Evolutionary conservation across 352 stramenopile genomes (phyloP), one percentile per base, ranked within the genome.

Genomic region (Lagenidium giganteum): DNA sequence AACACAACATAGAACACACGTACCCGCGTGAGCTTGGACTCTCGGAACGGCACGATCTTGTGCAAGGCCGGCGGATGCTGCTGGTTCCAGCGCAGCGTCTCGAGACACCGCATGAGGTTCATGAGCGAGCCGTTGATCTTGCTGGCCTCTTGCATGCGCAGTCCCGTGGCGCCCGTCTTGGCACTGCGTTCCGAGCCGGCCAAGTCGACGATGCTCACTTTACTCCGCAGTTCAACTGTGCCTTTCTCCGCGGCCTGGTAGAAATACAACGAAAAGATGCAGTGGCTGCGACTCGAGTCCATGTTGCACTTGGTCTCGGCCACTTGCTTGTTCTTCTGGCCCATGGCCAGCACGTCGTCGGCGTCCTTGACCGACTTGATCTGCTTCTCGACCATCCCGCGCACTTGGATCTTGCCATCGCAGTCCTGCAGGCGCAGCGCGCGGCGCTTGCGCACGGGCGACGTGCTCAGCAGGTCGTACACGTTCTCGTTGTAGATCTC

Each of bases 401-500:
- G 64, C 13, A 96, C 87, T 40, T 96, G 74, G 31, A 96, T 89
- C 38, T 87, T 83, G 3, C 90, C 90, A 7, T 96, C 80, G 23
- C 80, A 83, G 47, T 92, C 83, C 38, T 92, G 77, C 8, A 93
- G 54, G n/a, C 77, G 61, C 23, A 93, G 42, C 36, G 74, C 74
- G 25, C 70, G 64, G 11, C 79, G 70, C 51, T 80, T 88, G 14
- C 66, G 54, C 29, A 68, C 48, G 13, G 75, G 60, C 4, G 71
- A 51, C 4, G 80, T 68, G n/a, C n/a, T n/a, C 29, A 98, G 62
- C 23, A 99, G 61, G 63, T 99, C 96, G 60, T 94, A 98, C 13
- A 99, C 81, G 35, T 98, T 93, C 49, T 99, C 96, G 54, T 99
- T 98, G 78, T 99, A 99, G 47, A 99, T 96, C 63, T 99, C 96